A percentile compares a stretch with the other conserved stretches of the same genome.
Conservation (phyloP, 2,329 filamentous ascomycete species). For the Aspergillus pseudoterreus region DNA sequence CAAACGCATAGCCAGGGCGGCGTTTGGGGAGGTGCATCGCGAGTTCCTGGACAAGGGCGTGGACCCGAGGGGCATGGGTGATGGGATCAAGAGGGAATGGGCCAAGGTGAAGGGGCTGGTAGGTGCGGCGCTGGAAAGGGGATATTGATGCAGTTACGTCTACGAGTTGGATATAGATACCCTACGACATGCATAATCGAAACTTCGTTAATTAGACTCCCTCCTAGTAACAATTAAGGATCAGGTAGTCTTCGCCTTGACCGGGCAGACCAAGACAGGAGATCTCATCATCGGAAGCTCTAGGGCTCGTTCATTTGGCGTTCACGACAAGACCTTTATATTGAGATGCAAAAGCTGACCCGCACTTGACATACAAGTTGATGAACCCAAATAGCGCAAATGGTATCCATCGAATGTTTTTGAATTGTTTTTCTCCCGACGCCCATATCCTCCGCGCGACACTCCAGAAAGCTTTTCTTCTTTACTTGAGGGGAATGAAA, state of each 20-base stretch:
- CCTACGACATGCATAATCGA: neutral
- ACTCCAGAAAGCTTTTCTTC: constrained; percentile 35
- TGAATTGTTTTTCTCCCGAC: constrained; percentile 28
- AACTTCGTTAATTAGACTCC: constrained; percentile 22
- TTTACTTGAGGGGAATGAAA: constrained; percentile 99
- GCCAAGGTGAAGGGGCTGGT: constrained; percentile 45
- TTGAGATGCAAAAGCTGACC: constrained; percentile 39
- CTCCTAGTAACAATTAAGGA: constrained; percentile 13
- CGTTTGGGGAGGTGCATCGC: constrained; percentile 24
- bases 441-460: constrained; percentile 34
- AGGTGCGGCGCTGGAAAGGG: constrained; percentile 23
- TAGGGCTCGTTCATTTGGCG: constrained; percentile 14
- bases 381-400: constrained; percentile 27
- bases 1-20: constrained; percentile 20
- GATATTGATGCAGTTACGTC: neutral
- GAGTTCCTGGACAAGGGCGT: constrained; percentile 24
- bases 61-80: constrained; percentile 21
- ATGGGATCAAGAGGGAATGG: constrained; percentile 39
- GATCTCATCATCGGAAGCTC: constrained; percentile 13
- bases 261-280: constrained; percentile 3
- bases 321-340: constrained; percentile 38
- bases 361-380: constrained; percentile 38
- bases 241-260: constrained; percentile 10
- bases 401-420: constrained; percentile 35
- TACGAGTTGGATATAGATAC: neutral